A percentile compares a stretch with the other conserved stretches of the same genome.
phyloP scores from a whole-genome alignment of 139 green algal genomes.

The Tetraselmis chui region DNA sequence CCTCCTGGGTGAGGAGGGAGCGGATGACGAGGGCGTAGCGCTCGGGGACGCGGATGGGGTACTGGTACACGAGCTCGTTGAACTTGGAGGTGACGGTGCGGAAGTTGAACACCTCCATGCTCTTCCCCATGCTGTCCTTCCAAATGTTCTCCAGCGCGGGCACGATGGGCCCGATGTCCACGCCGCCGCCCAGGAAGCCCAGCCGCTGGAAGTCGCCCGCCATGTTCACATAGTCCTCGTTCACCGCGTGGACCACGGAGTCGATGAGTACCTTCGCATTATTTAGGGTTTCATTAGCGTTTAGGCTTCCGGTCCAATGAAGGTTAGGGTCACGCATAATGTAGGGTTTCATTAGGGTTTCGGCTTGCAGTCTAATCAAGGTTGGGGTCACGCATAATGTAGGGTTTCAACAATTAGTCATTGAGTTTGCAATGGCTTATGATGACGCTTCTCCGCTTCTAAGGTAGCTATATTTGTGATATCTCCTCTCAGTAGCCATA shows the following conservation, averaged over 20 bases:
- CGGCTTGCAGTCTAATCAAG: no score
- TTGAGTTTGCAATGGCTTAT: no score
- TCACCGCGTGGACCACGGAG: slow-evolving; percentile 96
- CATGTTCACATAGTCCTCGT: slow-evolving; percentile 94
- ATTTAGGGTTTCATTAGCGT: no score
- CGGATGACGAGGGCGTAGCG: slow-evolving; percentile 95
- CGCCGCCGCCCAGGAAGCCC: slow-evolving; percentile 83
- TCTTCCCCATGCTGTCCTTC: slow-evolving; percentile 76
- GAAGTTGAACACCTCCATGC: slow-evolving; percentile 95
- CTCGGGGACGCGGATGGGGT: slow-evolving; percentile 98
- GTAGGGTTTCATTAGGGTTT: no score
- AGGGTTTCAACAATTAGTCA: no score
- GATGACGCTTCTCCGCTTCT: no score
- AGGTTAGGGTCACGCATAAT: no score
- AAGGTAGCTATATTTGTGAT: no score
- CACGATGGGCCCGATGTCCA: slow-evolving; percentile 88
- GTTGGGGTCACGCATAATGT: no score
- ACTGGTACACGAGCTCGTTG: slow-evolving; percentile 98
- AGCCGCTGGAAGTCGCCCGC: slow-evolving; percentile 95
- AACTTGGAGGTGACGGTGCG: slow-evolving; percentile 94
- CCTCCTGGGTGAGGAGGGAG: slow-evolving; percentile 84
- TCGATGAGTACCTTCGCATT: slow-evolving; percentile 89
- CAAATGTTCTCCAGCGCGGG: slow-evolving; percentile 96
- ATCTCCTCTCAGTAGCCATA: no score
- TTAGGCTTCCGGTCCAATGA: no score